phyloP scores from a whole-genome alignment of 345 rosid genomes.

The Carallia pectinifolia region DNA sequence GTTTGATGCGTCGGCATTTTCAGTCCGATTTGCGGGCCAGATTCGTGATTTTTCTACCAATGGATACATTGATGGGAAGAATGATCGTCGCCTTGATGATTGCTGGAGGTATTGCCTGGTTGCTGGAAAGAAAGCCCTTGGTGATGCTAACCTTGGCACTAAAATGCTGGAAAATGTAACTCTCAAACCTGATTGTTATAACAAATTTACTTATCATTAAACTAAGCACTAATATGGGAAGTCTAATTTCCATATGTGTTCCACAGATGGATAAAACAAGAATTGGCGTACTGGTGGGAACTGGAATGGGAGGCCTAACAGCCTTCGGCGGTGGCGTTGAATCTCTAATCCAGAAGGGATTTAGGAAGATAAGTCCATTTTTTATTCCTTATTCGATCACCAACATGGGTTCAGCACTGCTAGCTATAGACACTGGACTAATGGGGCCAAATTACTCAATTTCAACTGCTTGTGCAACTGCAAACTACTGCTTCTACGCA shows the following conservation, averaged over 20 bases:
- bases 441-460: conserved; percentile 75
- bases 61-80: conserved; percentile 66
- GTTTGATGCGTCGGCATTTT: conserved; percentile 54
- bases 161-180: conserved; percentile 49
- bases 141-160: conserved; percentile 49
- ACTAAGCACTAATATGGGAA: neutral
- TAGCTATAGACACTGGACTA: conserved; percentile 61
- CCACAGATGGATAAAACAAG: conserved; percentile 56
- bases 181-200: neutral
- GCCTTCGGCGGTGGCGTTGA: conserved; percentile 51
- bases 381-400: conserved; percentile 61
- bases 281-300: conserved; percentile 62
- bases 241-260: neutral
- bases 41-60: conserved; percentile 55
- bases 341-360: conserved; percentile 49
- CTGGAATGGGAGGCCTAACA: conserved; percentile 72
- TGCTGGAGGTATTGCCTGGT: conserved; percentile 72
- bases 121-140: conserved; percentile 59
- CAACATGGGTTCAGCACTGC: conserved; percentile 63
- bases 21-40: conserved; percentile 64
- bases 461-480: conserved; percentile 65
- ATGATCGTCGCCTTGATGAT: conserved; percentile 63
- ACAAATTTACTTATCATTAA: neutral
- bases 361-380: conserved; percentile 60
- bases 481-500: conserved; percentile 55